These are phyloP conservation scores for Pseudopithomyces chartarum DNA, from an alignment of 2,329 filamentous ascomycete genomes.

Conservation along the genomic window DNA sequence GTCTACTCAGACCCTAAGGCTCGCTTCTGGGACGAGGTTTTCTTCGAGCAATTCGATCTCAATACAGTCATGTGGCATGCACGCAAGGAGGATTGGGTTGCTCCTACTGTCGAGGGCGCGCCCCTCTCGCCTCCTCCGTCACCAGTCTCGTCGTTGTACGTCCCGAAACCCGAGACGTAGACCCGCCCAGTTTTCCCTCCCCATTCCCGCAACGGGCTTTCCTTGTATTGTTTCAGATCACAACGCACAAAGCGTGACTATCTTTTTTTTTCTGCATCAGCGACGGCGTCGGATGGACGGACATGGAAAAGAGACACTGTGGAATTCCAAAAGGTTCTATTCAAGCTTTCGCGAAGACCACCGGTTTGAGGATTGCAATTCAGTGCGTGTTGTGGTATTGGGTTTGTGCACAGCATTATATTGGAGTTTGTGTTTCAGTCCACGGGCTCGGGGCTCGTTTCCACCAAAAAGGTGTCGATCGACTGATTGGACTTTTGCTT, in stretches of 20 bases:
- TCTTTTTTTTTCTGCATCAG: slow-evolving; percentile 1
- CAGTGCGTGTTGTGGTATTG: too few relatives aligned
- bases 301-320: too few relatives aligned
- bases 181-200: background rate
- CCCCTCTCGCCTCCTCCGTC: slow-evolving; percentile 31
- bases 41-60: slow-evolving; percentile 53
- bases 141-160: slow-evolving; percentile 14
- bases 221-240: background rate
- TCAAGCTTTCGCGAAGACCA: too few relatives aligned
- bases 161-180: slow-evolving; percentile 18
- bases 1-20: slow-evolving; percentile 61
- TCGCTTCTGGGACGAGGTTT: slow-evolving; percentile 52
- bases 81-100: slow-evolving; percentile 37
- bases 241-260: background rate
- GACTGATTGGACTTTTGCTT: background rate
- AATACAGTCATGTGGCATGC: slow-evolving; percentile 47
- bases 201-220: background rate
- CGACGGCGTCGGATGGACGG: slow-evolving; percentile 3
- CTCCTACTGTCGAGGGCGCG: slow-evolving; percentile 17
- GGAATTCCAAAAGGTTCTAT: too few relatives aligned
- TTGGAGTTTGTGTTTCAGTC: background rate
- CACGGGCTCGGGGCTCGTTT: background rate
- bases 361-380: too few relatives aligned
- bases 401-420: background rate
- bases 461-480: background rate